Evolutionary conservation across 108 stramenopile genomes (phyloP).

Genomic region (Schizochytrium sp.): DNA sequence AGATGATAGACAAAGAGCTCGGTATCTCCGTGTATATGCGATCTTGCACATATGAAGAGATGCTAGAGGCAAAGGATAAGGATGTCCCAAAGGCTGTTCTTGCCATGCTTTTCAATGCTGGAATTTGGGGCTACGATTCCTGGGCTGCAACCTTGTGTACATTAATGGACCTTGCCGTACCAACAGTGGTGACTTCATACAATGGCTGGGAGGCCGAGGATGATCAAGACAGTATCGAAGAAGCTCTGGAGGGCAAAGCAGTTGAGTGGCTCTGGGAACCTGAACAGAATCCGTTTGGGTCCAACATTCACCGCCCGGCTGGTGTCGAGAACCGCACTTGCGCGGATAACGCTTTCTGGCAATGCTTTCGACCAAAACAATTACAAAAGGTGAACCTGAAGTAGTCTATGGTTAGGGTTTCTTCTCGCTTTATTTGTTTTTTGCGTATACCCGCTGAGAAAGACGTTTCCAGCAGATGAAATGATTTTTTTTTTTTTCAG

Average conservation of each 20-base stretch:
- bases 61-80: background rate
- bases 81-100: background rate
- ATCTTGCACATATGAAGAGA: constrained; percentile 4
- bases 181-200: constrained; percentile 51
- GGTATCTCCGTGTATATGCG: background rate
- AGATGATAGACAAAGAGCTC: background rate
- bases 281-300: background rate
- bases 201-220: constrained; percentile 27
- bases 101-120: constrained; percentile 43
- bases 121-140: constrained; percentile 62
- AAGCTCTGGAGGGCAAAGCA: background rate
- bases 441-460: too few species aligned
- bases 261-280: background rate
- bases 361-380: background rate
- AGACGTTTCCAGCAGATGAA: too few species aligned
- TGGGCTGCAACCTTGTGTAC: constrained; percentile 11
- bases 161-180: background rate
- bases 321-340: constrained; percentile 23
- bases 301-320: background rate
- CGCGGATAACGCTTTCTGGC: constrained; percentile 34
- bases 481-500: too few species aligned
- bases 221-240: constrained; percentile 8
- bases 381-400: background rate
- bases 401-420: too few species aligned
- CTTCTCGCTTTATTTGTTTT: too few species aligned